Evolutionary conservation across 371 early-diverging fungal species (phyloP).

Genomic region (Rhizopus delemar): DNA sequence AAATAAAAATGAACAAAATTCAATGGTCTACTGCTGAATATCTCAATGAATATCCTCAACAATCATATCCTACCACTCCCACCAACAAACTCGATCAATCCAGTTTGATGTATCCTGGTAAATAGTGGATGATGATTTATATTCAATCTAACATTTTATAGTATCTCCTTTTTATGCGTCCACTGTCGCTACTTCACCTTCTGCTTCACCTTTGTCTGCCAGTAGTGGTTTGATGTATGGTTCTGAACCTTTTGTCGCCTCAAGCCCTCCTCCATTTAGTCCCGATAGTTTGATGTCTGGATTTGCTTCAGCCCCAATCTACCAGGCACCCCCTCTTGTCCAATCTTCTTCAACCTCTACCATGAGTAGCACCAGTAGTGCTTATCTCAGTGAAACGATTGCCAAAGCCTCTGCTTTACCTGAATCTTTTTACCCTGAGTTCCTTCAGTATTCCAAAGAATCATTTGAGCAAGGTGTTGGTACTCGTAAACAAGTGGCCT

Average conservation of each 20-base stretch:
- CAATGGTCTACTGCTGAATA: slow-evolving; percentile 7
- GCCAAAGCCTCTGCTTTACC: slow-evolving; percentile 47
- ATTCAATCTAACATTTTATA: not conserved
- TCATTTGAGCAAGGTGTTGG: slow-evolving; percentile 38
- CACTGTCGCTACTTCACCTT: slow-evolving; percentile 9
- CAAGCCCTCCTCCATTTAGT: slow-evolving; percentile 25
- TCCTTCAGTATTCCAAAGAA: slow-evolving; percentile 48
- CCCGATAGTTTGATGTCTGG: slow-evolving; percentile 41
- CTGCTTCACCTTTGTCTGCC: slow-evolving; percentile 17
- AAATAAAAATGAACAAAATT: slow-evolving; percentile 2
- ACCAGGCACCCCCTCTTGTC: slow-evolving; percentile 36
- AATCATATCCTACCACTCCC: not conserved
- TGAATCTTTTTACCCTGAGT: slow-evolving; percentile 51
- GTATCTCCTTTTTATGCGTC: slow-evolving; percentile 26
- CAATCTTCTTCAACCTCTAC: slow-evolving; percentile 34
- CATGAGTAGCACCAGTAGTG: slow-evolving; percentile 26
- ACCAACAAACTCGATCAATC: slow-evolving; percentile 15
- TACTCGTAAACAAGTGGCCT: slow-evolving; percentile 4
- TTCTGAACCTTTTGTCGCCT: slow-evolving; percentile 3
- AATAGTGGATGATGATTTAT: not conserved
- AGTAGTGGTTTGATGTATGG: slow-evolving; percentile 13
- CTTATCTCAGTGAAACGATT: slow-evolving; percentile 40
- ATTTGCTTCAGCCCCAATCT: slow-evolving; percentile 20
- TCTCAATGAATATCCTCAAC: slow-evolving; percentile 4
- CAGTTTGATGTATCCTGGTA: slow-evolving; percentile 39